A percentile compares a stretch with the other conserved stretches of the same genome.
Conservation (phyloP, 495 filamentous ascomycete genomes). For the Clohesyomyces aquaticus region DNA sequence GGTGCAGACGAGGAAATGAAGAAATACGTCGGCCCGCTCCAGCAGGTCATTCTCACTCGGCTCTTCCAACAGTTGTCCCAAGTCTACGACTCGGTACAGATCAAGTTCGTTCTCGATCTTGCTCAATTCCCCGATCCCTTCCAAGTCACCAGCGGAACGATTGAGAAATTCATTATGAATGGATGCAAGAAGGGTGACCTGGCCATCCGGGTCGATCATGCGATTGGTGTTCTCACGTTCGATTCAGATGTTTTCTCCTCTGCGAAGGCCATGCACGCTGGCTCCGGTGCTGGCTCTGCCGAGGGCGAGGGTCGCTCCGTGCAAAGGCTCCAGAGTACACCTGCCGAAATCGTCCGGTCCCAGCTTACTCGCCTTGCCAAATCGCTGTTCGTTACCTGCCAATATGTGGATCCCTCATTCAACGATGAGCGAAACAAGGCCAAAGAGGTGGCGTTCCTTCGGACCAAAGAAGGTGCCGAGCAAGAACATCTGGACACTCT, state of each 20-base stretch:
- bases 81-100: constrained; percentile 97
- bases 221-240: constrained; percentile 90
- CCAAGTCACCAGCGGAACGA: constrained; percentile 86
- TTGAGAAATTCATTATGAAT: constrained; percentile 99
- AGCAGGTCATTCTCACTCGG: constrained; percentile 97
- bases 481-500: constrained; percentile 89
- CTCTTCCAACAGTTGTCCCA: constrained; percentile 99
- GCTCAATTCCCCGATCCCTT: constrained; percentile 97
- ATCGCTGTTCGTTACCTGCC: constrained; percentile 86
- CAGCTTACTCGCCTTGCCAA: constrained; percentile 91
- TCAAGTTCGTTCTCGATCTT: constrained; percentile 89
- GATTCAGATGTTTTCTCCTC: constrained; percentile 98
- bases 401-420: constrained; percentile 90
- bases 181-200: constrained; percentile 99
- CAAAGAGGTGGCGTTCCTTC: constrained; percentile 75
- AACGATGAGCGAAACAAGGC: constrained; percentile 76
- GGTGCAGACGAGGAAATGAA: constrained; percentile 94
- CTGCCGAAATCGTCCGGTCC: constrained; percentile 94
- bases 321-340: constrained; percentile 94
- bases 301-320: constrained; percentile 84
- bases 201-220: constrained; percentile 93
- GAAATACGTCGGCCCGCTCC: constrained; percentile 90
- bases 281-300: constrained; percentile 83
- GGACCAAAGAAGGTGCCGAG: constrained; percentile 83
- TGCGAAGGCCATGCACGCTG: constrained; percentile 86